Evolutionary conservation across 1,139 yeast species (phyloP), one percentile per base, ranked within the genome.

Genomic region (Candida albicans): DNA sequence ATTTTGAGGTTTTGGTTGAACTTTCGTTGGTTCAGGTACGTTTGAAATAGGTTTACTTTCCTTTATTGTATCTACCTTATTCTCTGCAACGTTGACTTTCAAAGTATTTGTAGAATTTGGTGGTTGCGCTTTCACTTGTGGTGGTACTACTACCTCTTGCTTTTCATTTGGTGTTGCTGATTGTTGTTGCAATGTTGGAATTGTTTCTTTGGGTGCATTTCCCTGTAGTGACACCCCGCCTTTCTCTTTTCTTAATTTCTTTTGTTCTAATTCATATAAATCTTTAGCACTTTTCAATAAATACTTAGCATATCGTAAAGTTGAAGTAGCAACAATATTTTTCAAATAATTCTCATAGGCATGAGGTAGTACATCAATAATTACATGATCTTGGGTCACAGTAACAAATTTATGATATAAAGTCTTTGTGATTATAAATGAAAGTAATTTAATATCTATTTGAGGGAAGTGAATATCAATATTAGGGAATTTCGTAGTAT

Each of bases 211-310:
- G 37, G 8, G 25, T 44, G 34, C 33, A 29, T 22, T 33, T 37
- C 32, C 29, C 30, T 30, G 3, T 27, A 12, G 3, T 29, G 31
- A 7, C 35, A 15, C 35, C 13, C 13, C 35, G 1, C 5, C 35
- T 29, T n/a, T 15, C 27, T 31, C 33, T 4, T 14, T 34, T 11
- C 22, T 36, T 18, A 14, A 37, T 22, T 40, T 40, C 35, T 37
- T 45, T 27, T 25, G 13, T 14, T 40, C 40, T 11, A 37, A 28
- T 25, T 42, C 49, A 28, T 52, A 48, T 43, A 65, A 52, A 35
- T 63, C 70, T 43, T 64, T 64, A 24, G 68, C 58, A 43, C 61
- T 56, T 37, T 58, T 61, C 24, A 64, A 46, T 43, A 70, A 53
- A 33, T 54, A 51, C 32, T 54, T 52, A 2, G 65, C 53, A 45